Base-by-base conservation (phyloP, 2,329 filamentous ascomycete species). In the Monosporascus sp. region DNA sequence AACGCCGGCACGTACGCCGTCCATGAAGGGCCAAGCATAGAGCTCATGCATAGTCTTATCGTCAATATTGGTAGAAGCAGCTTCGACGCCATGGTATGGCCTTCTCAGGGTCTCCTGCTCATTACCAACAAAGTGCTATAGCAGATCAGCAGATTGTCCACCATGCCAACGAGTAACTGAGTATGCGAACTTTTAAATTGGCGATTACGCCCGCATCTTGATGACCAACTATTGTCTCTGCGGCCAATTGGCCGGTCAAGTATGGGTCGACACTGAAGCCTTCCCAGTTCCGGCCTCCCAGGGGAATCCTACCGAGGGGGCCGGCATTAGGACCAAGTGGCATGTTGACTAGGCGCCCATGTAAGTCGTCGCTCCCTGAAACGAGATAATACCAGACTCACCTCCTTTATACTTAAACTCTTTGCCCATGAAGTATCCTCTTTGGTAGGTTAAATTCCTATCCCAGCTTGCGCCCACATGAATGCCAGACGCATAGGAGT, bases 191-290 rank as follows among this genome's bases (percentile, higher is more conserved):
- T 69, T 81, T 93, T 76, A 76, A 84, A 73, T 85, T 90, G 52
- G 90, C 88, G 67, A 95, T 87, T 38, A 93, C 84, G 61, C 90
- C 90, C 3, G 85, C 84, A 63, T 86, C 83, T 66, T 94, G 90
- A 50, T 91, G 88, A 31, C 88, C 90, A 57, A 81, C 77, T 61
- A 93, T 82, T 1, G 87, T 88, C 63, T 90, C 81, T n/a, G 81
- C 81, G 55, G 87, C 86, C 53, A 88, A 75, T 54, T 84, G 77
- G 20, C 89, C 90, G 1, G 87, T 85, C 31, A 91, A 75, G 48
- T 86, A 86, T 1, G 88, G 86, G 61, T 90, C 87, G 7, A 85
- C 83, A 1, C 82, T 80, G 69, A 75, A 74, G 1, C 75, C 77
- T 68, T 84, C 83, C 86, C 87, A 90, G 64, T 86, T 87, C 37